Conservation (phyloP, 345 rosid species). For the Salix exigua region DNA sequence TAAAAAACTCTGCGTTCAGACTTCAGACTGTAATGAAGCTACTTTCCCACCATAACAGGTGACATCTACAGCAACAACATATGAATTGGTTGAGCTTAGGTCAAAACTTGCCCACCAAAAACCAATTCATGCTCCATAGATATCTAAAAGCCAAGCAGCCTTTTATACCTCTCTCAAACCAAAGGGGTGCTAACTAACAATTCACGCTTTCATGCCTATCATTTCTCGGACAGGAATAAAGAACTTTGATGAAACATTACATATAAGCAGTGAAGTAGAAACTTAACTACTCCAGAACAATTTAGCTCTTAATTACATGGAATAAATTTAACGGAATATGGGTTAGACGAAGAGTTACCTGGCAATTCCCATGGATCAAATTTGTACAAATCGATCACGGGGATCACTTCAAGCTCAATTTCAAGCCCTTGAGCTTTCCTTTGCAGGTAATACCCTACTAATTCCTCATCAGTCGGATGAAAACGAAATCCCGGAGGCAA, state of each 20-base stretch:
- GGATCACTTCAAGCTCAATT: constrained; percentile 83
- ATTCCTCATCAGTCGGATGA: constrained; percentile 88
- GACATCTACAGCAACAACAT: background rate
- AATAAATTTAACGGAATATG: background rate
- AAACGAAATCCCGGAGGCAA: constrained; percentile 92
- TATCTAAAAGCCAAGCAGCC: background rate
- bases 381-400: constrained; percentile 75
- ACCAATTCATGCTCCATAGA: background rate
- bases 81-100: background rate
- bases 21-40: constrained; percentile 15
- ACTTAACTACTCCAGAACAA: too few species aligned
- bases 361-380: constrained; percentile 96
- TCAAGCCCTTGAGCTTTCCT: constrained; percentile 62
- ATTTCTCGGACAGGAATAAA: background rate
- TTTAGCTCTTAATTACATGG: background rate
- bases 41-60: background rate
- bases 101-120: background rate
- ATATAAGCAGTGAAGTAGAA: background rate
- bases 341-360: constrained; percentile 34
- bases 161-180: background rate
- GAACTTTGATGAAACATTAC: background rate
- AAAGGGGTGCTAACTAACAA: background rate
- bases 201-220: background rate
- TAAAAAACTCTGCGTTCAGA: constrained; percentile 22
- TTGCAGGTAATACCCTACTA: constrained; percentile 78